Base-by-base conservation (phyloP, 495 filamentous ascomycete species). In the Talaromyces thailandensis region DNA sequence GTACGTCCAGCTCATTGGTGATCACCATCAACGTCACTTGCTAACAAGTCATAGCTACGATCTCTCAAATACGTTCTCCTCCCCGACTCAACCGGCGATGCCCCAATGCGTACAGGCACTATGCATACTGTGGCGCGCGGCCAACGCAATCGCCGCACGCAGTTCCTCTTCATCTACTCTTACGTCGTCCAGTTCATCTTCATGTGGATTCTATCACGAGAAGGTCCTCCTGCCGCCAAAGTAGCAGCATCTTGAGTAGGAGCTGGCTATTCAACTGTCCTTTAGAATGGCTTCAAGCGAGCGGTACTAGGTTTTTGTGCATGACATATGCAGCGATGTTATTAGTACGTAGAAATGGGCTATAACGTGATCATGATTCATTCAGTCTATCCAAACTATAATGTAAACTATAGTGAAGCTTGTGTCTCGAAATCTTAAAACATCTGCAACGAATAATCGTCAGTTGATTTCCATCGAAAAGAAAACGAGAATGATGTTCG, bases 51-150 rank as follows among this genome's bases (percentile, higher is more conserved):
- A n/a, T 66, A 97, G 91, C 86, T 98, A 65, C 88, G 94, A 53
- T 96, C 92, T 23, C 74, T 98, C 61, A 92, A 95, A 79, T 98
- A 98, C 72, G 94, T 98, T 45, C 82, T 98, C 3, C 84, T 98
- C 12, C 95, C 95, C 0, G 93, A 97, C 67, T 88, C 83, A 63
- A 83, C 85, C 16, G 79, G 79, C 59, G 84, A 86, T 66, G 81
- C 81, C 60, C 75, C 81, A 24, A 79, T 79, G 69, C 83, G 85
- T 62, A 85, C 83, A 9, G 80, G 81, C 56, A 84, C 86, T 26
- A 87, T 82, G 76, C 89, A 93, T 71, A 92, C 90, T 25, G 85
- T 93, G 62, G 86, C 86, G 40, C 84, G 93, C 65, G 84, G 89
- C 18, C 93, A 96, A 79, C 84, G 88, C 69, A 96, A 88, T 74